phyloP scores from a whole-genome alignment of 768 basidiomycete species.

The Plicaturopsis crispa region DNA sequence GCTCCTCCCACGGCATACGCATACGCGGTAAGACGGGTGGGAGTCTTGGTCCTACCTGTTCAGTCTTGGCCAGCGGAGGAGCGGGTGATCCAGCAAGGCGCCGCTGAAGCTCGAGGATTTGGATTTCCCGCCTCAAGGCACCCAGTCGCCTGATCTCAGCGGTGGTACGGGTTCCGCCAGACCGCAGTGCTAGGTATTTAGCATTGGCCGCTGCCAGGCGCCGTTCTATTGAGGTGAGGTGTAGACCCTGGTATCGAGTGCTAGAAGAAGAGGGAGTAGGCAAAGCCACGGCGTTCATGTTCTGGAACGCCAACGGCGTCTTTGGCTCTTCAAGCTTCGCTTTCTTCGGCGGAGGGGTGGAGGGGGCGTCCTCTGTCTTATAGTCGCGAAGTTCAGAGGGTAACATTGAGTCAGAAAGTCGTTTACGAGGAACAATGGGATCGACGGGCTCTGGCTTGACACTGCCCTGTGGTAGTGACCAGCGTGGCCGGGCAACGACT shows the following conservation, averaged over 20 bases:
- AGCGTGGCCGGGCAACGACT: no score
- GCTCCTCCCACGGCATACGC: background rate
- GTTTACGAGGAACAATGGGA: conserved; percentile 28
- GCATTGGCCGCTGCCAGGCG: conserved; percentile 3
- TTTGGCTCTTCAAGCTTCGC: conserved; percentile 16
- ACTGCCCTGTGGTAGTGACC: no score
- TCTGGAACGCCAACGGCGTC: conserved; percentile 15
- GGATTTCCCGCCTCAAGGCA: conserved; percentile 7
- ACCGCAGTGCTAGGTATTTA: background rate
- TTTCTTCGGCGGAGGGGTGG: conserved; percentile 13
- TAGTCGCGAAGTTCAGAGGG: conserved; percentile 9
- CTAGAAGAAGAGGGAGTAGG: background rate
- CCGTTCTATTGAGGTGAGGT: conserved; percentile 6
- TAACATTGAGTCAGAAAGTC: conserved; percentile 19
- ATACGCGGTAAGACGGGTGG: background rate
- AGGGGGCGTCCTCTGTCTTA: conserved; percentile 2
- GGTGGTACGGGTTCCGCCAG: conserved; percentile 13
- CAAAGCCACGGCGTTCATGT: conserved; percentile 10
- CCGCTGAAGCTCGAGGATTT: conserved; percentile 9
- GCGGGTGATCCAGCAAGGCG: conserved; percentile 11
- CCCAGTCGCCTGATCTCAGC: conserved; percentile 12
- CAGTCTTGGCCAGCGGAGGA: conserved; percentile 4
- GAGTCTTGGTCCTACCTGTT: background rate
- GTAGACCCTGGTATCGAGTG: background rate
- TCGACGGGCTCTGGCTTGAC: conserved; percentile 24